A percentile compares a stretch with the other conserved stretches of the same genome.
phyloP scores from a whole-genome alignment of 352 stramenopile genomes.

The Halophytophthora polymorphica region DNA sequence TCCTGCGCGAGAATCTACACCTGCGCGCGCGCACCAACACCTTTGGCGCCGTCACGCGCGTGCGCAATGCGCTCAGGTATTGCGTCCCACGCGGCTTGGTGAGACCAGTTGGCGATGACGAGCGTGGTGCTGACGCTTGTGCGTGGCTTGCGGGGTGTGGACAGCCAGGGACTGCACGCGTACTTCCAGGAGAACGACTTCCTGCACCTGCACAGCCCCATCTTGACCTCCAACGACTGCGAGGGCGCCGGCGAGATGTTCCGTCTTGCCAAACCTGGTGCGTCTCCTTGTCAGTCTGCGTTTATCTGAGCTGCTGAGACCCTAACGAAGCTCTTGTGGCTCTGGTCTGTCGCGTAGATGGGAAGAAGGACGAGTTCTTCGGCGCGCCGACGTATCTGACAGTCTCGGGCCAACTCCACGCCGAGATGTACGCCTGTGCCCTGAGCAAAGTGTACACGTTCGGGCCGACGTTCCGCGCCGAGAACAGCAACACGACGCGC shows the following conservation, averaged over 20 bases:
- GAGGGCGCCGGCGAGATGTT: conserved; percentile 99
- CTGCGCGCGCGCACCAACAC: conserved; percentile 96
- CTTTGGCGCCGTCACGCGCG: conserved; percentile 92
- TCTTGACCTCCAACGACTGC: conserved; percentile 97
- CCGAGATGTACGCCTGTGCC: conserved; percentile 96
- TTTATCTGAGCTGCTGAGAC: neutral
- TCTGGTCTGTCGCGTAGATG: conserved; percentile 28
- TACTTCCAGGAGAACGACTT: conserved; percentile 85
- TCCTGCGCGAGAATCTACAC: conserved; percentile 95
- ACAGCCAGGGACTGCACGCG: conserved; percentile 56
- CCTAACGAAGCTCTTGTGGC: conserved; percentile 8
- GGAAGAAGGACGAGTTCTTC: conserved; percentile 94
- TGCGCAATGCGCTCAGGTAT: conserved; percentile 90
- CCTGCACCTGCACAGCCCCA: conserved; percentile 85
- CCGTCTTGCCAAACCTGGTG: conserved; percentile 83
- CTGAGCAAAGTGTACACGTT: conserved; percentile 99
- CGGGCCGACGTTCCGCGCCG: conserved; percentile 97
- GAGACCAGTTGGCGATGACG: too few relatives aligned
- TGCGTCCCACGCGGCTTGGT: too few relatives aligned
- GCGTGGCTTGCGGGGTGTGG: conserved; percentile 1
- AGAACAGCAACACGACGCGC: conserved; percentile 97
- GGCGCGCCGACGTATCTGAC: conserved; percentile 89
- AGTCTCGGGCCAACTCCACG: conserved; percentile 92
- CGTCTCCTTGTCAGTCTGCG: neutral
- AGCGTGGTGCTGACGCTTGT: conserved; percentile 9